These are phyloP conservation scores for Mycena metata DNA, from an alignment of 768 basidiomycete genomes.

Conservation along the genomic window DNA sequence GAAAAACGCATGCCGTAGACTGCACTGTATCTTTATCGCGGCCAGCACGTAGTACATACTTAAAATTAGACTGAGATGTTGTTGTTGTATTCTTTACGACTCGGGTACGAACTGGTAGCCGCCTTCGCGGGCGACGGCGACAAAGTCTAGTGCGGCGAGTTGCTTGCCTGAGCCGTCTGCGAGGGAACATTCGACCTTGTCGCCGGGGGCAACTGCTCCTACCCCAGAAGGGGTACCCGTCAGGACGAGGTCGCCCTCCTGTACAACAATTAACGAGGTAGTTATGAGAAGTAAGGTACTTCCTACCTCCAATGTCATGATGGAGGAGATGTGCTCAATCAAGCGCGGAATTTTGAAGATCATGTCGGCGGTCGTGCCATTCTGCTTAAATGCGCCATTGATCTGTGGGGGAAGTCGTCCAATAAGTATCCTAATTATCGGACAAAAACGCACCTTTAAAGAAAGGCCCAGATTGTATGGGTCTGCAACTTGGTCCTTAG, in stretches of 20 bases:
- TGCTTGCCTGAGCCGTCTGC: constrained; percentile 66
- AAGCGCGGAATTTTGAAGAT: constrained; percentile 91
- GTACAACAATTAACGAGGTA: constrained; percentile 15
- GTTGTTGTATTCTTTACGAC: constrained; percentile 3
- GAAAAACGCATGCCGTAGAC: constrained; percentile 36
- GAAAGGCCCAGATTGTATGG: constrained; percentile 82
- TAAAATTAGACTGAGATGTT: not conserved
- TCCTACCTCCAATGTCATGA: constrained; percentile 94
- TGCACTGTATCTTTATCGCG: constrained; percentile 20
- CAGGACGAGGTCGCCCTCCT: constrained; percentile 94
- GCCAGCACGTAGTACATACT: constrained; percentile 17
- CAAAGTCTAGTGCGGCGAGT: constrained; percentile 75
- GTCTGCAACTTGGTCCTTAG: constrained; percentile 75
- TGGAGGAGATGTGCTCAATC: constrained; percentile 92
- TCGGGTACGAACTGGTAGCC: constrained; percentile 62
- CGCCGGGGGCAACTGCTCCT: constrained; percentile 80
- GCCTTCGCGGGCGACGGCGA: constrained; percentile 73
- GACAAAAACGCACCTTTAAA: constrained; percentile 68
- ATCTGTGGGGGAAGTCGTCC: constrained; percentile 62
- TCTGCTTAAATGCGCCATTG: constrained; percentile 86
- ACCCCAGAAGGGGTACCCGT: constrained; percentile 96
- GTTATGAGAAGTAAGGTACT: not conserved
- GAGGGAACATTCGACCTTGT: constrained; percentile 82
- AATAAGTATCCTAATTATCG: not conserved
- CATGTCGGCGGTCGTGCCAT: constrained; percentile 90